phyloP scores from a whole-genome alignment of 257 asterid genomes.

The Ophiorrhiza pumila region DNA sequence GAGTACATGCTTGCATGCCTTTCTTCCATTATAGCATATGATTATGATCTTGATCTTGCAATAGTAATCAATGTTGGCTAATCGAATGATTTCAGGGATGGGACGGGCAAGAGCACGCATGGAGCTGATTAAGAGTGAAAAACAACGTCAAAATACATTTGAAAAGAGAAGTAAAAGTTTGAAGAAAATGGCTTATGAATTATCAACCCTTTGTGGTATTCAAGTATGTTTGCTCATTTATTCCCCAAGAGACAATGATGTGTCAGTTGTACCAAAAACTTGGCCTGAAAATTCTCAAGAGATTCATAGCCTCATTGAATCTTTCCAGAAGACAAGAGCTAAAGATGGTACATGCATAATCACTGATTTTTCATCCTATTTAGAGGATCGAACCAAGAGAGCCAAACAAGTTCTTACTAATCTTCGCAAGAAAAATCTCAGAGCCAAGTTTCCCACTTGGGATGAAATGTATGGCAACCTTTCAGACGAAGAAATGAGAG shows the following conservation, averaged over 20 bases:
- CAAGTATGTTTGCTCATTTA: constrained; percentile 9
- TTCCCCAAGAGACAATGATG: not conserved
- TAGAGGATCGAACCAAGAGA: not conserved
- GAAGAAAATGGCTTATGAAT: constrained; percentile 16
- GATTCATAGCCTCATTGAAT: not conserved
- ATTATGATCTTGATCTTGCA: too few species aligned
- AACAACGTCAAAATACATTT: not conserved
- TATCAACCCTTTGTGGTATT: constrained; percentile 10
- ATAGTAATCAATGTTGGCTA: not conserved
- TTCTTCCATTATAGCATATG: too few species aligned
- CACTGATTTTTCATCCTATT: not conserved
- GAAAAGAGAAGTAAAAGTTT: constrained; percentile 6
- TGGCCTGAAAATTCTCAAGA: not conserved
- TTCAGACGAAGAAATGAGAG: not conserved
- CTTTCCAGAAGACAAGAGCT: not conserved
- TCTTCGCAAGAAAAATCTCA: not conserved
- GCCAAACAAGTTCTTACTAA: constrained; percentile 4
- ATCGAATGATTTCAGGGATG: not conserved
- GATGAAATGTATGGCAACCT: not conserved
- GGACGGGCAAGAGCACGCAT: constrained; percentile 14
- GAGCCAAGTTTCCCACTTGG: constrained; percentile 13
- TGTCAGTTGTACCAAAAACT: not conserved
- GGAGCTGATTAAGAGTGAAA: not conserved
- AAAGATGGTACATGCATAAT: not conserved
- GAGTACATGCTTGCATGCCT: too few species aligned